phyloP scores from a whole-genome alignment of 768 basidiomycete genomes.

The Russula virescens region DNA sequence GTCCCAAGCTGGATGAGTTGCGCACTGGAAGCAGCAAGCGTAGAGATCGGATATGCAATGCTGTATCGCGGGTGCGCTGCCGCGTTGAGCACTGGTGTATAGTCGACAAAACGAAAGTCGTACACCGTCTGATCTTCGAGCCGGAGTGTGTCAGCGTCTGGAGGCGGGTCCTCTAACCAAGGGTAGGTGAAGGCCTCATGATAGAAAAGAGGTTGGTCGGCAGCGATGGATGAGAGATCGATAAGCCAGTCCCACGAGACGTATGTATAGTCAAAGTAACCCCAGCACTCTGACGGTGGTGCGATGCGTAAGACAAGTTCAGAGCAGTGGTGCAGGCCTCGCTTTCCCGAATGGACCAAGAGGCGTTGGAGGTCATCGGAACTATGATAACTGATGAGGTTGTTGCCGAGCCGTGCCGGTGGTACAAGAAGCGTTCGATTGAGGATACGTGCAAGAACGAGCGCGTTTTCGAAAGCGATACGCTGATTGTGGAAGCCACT shows the following conservation, averaged over 20 bases:
- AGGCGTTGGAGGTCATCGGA: slow-evolving; percentile 45
- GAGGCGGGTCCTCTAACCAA: slow-evolving; percentile 43
- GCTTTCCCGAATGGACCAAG: slow-evolving; percentile 39
- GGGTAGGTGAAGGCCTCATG: slow-evolving; percentile 45
- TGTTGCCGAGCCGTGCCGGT: slow-evolving; percentile 60
- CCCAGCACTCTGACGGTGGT: slow-evolving; percentile 49
- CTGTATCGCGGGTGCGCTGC: slow-evolving; percentile 34
- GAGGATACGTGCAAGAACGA: slow-evolving; percentile 61
- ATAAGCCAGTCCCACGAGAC: slow-evolving; percentile 70
- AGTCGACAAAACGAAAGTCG: slow-evolving; percentile 55
- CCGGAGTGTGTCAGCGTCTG: slow-evolving; percentile 39
- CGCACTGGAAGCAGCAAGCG: slow-evolving; percentile 37
- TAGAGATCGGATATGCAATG: slow-evolving; percentile 39
- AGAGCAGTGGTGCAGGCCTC: slow-evolving; percentile 48
- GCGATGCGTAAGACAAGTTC: slow-evolving; percentile 32
- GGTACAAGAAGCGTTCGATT: slow-evolving; percentile 77
- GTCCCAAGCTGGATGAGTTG: slow-evolving; percentile 66
- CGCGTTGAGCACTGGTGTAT: slow-evolving; percentile 14
- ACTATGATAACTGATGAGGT: slow-evolving; percentile 53
- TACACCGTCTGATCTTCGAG: slow-evolving; percentile 56
- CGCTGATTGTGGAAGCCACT: slow-evolving; percentile 85
- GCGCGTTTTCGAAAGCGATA: slow-evolving; percentile 80
- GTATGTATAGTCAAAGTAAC: slow-evolving; percentile 54
- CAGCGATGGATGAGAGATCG: slow-evolving; percentile 40
- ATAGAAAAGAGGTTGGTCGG: slow-evolving; percentile 40